Base-by-base conservation (phyloP, 148 eudicot species). In the Nepenthes gracilis region DNA sequence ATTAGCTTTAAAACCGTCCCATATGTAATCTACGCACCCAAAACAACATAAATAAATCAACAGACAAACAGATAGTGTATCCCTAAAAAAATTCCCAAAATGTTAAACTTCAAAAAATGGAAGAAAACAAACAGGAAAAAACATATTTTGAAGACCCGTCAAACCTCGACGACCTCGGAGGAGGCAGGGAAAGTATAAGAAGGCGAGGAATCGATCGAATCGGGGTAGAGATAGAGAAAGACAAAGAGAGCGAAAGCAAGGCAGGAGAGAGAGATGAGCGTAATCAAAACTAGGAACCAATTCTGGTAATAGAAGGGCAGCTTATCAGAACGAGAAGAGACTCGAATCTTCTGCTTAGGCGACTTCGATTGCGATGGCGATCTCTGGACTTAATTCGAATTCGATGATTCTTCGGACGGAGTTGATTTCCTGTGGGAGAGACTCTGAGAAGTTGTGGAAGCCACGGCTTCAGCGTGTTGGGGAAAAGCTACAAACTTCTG, bases 1-100 rank as follows among this genome's bases (percentile, higher is more conserved):
- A 84, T 88, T 64, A 92, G 80, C 70, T 92, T 92, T 71, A 92
- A 75, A 0, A 67, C 80, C 40, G 96, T 88, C 12, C 96, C 96
- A 74, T 83, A 88, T 2, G 98, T 88, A 61, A 92, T 76, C 98
- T 92, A 65, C 35, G n/a, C n/a, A n/a, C n/a, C 40, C 58, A 63
- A 4, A 49, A 49, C 12, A 7, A 11, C 53, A 49, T n/a, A 49
- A 49, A 49, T n/a, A n/a, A n/a, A n/a, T n/a, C n/a, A n/a, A n/a
- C n/a, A n/a, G n/a, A n/a, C n/a, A n/a, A n/a, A n/a, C n/a, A n/a
- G n/a, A n/a, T n/a, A n/a, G n/a, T n/a, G n/a, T n/a, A n/a, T n/a
- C n/a, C n/a, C n/a, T n/a, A n/a, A n/a, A n/a, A n/a, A n/a, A n/a
- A n/a, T n/a, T n/a, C n/a, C n/a, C n/a, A n/a, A n/a, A n/a, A n/a